phyloP scores from a whole-genome alignment of 2,329 filamentous ascomycete genomes.

The Pestalotiopsis sp. region DNA sequence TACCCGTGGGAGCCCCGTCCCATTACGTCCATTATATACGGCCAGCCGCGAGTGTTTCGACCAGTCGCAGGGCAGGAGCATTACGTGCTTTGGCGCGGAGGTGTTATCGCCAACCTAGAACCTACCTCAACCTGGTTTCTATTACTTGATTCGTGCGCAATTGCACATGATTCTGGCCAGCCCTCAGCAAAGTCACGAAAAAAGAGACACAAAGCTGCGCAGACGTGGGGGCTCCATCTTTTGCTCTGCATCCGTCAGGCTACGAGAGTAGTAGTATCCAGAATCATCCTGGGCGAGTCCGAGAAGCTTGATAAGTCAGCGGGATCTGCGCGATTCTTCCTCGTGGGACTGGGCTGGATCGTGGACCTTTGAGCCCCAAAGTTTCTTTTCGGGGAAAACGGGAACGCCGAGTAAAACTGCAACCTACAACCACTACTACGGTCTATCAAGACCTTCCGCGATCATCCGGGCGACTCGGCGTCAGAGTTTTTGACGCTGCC shows the following conservation, averaged over 20 bases:
- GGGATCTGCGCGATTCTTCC: neutral
- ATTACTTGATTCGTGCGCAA: slow-evolving; percentile 12
- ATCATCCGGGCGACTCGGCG: neutral
- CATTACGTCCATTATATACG: neutral
- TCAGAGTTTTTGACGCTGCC: neutral
- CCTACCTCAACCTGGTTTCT: slow-evolving; percentile 9
- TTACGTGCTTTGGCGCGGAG: slow-evolving; percentile 13
- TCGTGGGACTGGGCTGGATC: neutral
- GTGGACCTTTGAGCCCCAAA: neutral
- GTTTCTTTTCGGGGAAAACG: neutral
- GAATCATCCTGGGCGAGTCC: neutral
- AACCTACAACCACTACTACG: too few relatives aligned
- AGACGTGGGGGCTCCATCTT: slow-evolving; percentile 6
- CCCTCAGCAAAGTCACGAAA: neutral
- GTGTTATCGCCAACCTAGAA: slow-evolving; percentile 6
- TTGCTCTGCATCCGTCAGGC: neutral
- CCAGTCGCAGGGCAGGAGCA: slow-evolving; percentile 2
- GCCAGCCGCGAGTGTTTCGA: neutral
- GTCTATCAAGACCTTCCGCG: neutral
- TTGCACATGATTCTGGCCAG: neutral
- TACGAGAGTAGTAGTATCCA: neutral
- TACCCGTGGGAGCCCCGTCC: neutral
- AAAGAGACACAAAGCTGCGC: neutral
- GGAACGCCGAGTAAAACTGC: neutral
- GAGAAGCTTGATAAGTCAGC: neutral